Percentiles rank a stretch among this genome's conserved stretches.
Conservation (phyloP, 2,329 filamentous ascomycete species). For the Epichloe amarillans region DNA sequence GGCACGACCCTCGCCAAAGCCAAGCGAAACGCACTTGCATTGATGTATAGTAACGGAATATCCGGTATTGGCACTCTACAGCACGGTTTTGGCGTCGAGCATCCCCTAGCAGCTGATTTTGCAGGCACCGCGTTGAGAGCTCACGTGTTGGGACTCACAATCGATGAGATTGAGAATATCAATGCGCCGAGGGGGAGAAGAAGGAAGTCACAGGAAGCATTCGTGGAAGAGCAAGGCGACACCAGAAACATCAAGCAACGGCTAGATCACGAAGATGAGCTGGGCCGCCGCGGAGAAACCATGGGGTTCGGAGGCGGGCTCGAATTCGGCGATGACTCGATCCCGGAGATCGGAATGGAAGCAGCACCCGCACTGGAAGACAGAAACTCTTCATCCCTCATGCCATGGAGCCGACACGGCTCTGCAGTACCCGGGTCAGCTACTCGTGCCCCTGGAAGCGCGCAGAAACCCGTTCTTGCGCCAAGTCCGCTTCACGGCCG, state of each 20-base stretch:
- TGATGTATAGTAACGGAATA: slow-evolving; percentile 23
- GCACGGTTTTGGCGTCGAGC: slow-evolving; percentile 16
- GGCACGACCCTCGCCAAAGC: slow-evolving; percentile 21
- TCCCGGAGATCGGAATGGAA: slow-evolving; percentile 57
- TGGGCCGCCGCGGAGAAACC: slow-evolving; percentile 14
- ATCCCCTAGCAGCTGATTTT: slow-evolving; percentile 31
- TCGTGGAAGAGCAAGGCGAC: slow-evolving; percentile 22
- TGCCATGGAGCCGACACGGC: slow-evolving; percentile 38
- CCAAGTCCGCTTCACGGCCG: slow-evolving; percentile 26
- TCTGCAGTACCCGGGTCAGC: slow-evolving; percentile 35
- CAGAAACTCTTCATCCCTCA: slow-evolving; percentile 39
- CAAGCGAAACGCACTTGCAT: slow-evolving; percentile 21
- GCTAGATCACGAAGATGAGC: slow-evolving; percentile 15
- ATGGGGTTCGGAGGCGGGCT: slow-evolving; percentile 15
- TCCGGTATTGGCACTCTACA: slow-evolving; percentile 15
- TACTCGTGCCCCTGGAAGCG: slow-evolving; percentile 26
- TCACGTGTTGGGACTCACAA: slow-evolving; percentile 13
- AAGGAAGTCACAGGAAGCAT: slow-evolving; percentile 31
- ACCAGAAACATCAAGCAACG: slow-evolving; percentile 26
- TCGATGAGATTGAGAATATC: slow-evolving; percentile 9
- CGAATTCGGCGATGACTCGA: slow-evolving; percentile 25
- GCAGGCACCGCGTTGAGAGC: slow-evolving; percentile 31
- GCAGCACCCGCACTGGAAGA: slow-evolving; percentile 54
- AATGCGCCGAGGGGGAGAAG: slow-evolving; percentile 19
- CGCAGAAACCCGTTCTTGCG: slow-evolving; percentile 18